Conservation (phyloP, 2,329 filamentous ascomycete species). For the Exophiala bonariae region DNA sequence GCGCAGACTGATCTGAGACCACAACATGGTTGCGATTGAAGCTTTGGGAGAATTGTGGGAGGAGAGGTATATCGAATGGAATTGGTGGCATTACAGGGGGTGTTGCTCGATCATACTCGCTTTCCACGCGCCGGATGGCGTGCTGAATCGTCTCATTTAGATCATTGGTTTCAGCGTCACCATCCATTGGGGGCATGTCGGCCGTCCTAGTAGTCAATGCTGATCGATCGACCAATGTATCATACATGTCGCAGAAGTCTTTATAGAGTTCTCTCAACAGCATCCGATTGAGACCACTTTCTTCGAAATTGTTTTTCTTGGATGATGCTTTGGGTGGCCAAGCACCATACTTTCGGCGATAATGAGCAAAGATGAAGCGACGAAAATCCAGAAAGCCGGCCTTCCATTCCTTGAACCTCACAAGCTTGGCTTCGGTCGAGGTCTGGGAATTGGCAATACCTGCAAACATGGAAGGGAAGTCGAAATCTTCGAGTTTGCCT, state of each 20-base stretch:
- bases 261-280: slow-evolving; percentile 80
- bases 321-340: slow-evolving; percentile 90
- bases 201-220: slow-evolving; percentile 76
- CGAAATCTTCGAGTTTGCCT: slow-evolving; percentile 77
- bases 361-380: slow-evolving; percentile 70
- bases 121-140: slow-evolving; percentile 75
- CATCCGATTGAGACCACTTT: slow-evolving; percentile 80
- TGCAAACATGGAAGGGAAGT: slow-evolving; percentile 86
- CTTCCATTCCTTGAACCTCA: slow-evolving; percentile 85
- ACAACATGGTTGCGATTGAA: slow-evolving; percentile 63
- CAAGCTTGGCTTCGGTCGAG: slow-evolving; percentile 69
- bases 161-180: slow-evolving; percentile 49
- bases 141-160: slow-evolving; percentile 61
- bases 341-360: slow-evolving; percentile 65
- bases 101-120: slow-evolving; percentile 84
- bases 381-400: slow-evolving; percentile 72
- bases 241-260: slow-evolving; percentile 84
- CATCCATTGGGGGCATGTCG: slow-evolving; percentile 63
- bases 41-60: slow-evolving; percentile 66
- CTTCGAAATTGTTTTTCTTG: slow-evolving; percentile 87
- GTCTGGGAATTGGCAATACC: slow-evolving; percentile 85
- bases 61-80: slow-evolving; percentile 80
- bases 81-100: slow-evolving; percentile 89
- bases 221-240: slow-evolving; percentile 79
- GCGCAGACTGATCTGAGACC: slow-evolving; percentile 71